Conservation (phyloP, 129 eudicot species). For the Pittosporum tobira region DNA sequence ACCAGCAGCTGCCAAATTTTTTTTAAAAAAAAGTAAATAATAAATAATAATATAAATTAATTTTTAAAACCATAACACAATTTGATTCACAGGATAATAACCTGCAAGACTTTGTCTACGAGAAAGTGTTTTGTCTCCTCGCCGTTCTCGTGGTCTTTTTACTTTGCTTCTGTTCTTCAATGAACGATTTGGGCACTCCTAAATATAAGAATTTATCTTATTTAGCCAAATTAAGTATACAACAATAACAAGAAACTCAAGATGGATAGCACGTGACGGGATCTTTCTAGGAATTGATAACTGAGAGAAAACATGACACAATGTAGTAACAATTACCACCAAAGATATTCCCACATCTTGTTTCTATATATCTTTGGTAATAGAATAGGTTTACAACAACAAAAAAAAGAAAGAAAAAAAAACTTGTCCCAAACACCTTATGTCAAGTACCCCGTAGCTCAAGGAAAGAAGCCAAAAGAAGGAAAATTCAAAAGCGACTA, state of each 20-base stretch:
- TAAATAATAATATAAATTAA: not conserved
- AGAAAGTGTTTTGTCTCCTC: conserved; percentile 24
- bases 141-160: conserved; percentile 21
- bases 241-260: not conserved
- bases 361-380: too few species aligned
- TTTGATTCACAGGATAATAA: too few species aligned
- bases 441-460: not conserved
- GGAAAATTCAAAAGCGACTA: not conserved
- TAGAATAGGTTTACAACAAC: too few species aligned
- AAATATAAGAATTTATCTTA: conserved; percentile 7
- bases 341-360: too few species aligned
- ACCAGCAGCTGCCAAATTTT: conserved; percentile 64
- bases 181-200: conserved; percentile 18
- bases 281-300: not conserved
- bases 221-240: not conserved
- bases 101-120: conserved; percentile 53
- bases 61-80: conserved; percentile 9
- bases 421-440: too few species aligned
- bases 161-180: conserved; percentile 20
- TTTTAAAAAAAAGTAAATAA: conserved; percentile 4
- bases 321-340: too few species aligned
- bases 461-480: not conserved
- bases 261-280: not conserved
- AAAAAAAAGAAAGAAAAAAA: too few species aligned
- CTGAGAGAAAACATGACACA: too few species aligned